Evolutionary conservation across 805 yeast genomes (phyloP), one percentile per base, ranked within the genome.

Genomic region (Kodamaea fukazawae): DNA sequence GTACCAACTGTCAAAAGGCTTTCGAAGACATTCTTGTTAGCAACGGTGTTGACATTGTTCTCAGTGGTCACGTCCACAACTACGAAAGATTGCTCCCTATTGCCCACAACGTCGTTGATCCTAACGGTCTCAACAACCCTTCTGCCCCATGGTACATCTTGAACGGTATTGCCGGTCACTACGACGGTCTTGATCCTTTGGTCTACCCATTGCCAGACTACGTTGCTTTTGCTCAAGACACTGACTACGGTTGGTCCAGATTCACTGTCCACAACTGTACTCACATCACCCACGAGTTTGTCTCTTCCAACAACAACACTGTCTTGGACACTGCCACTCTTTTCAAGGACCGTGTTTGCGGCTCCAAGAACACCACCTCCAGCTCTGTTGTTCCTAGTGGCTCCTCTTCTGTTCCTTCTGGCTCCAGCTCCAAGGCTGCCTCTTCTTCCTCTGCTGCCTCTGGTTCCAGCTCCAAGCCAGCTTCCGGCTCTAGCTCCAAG

Each of bases 101-200:
- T 32, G 34, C 41, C 16, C 29, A 39, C 12, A 41, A 42, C 13
- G 34, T 15, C 5, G 29, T 38, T 18, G 49, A 46, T 29, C 45
- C 47, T n/a, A 46, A 46, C 30, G 45, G 45, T 11, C 44, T 46
- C n/a, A 36, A 46, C 39, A 41, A 46, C 38, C 49, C 49, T 4
- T 41, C 47, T 5, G 20, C 43, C 16, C 49, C 49, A 18, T 46
- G 42, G 47, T 46, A 46, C 32, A 46, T 46, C 17, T 38, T 46
- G 38, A 46, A 46, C 34, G 49, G 49, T 13, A 41, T 46, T 35
- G 49, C 47, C 14, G 49, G 49, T 15, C 49, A 46, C 27, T 46
- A 46, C 33, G 49, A 46, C 36, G 49, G 49, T n/a, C 15, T 41
- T n/a, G 45, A 41, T 29, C 18, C 18, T 2, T 38, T 46, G 22